Conservation (phyloP, 2,329 filamentous ascomycete genomes). For the Paecilomyces dactylethromorphus region DNA sequence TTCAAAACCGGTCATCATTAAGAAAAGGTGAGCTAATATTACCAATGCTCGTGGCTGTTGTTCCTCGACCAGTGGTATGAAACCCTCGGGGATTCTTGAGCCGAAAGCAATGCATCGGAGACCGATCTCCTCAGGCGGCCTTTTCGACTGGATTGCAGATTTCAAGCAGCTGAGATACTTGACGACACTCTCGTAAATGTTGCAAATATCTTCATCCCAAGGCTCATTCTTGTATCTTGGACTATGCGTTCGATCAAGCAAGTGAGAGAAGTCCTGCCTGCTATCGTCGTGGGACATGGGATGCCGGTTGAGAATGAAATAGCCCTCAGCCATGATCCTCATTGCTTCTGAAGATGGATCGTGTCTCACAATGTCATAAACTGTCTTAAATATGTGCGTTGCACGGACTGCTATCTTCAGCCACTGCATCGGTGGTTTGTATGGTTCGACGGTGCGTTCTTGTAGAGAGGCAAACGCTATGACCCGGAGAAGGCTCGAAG, state of each 20-base stretch:
- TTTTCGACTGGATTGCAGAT: background rate
- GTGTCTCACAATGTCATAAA: background rate
- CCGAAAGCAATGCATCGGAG: constrained; percentile 21
- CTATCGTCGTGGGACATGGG: background rate
- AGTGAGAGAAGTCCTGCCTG: background rate
- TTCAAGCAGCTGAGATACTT: background rate
- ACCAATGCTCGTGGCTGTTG: constrained; percentile 24
- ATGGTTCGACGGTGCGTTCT: constrained; percentile 1
- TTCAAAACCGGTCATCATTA: constrained; percentile 9
- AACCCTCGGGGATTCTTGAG: constrained; percentile 21
- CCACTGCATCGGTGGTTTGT: constrained; percentile 3
- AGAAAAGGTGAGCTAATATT: constrained; percentile 27
- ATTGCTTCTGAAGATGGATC: constrained; percentile 1
- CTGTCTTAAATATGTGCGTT: background rate
- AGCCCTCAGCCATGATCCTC: background rate
- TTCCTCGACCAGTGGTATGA: constrained; percentile 23
- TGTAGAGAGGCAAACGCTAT: constrained; percentile 3
- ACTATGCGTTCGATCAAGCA: constrained; percentile 2
- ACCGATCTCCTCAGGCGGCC: background rate
- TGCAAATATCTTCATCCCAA: constrained; percentile 2
- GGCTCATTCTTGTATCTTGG: constrained; percentile 2
- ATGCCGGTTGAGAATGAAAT: background rate
- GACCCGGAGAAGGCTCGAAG: constrained; percentile 4
- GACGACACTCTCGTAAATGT: constrained; percentile 1
- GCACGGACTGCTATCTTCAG: constrained; percentile 1